Evolutionary conservation across 139 green algal species (phyloP), one percentile per base, ranked within the genome.

Genomic region (Coelastrella sp.): DNA sequence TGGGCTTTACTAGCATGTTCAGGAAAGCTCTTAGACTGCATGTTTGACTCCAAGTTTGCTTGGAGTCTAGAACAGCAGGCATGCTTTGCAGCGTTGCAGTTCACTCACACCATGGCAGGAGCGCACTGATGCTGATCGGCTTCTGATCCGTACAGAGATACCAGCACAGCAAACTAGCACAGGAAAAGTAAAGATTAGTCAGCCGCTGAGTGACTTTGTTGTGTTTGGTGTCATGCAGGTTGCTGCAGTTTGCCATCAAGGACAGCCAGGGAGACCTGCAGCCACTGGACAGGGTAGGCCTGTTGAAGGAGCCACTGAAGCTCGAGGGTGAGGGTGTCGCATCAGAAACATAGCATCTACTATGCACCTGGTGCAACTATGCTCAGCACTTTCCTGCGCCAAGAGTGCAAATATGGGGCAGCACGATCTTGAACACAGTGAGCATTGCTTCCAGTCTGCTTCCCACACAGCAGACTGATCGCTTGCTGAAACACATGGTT

Each of bases 171-270:
- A 47, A 47, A 47, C 32, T 47, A 47, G 32, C 32, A 47, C 32
- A 47, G 32, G 32, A 47, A 47, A 47, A 47, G 32, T 47, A 47
- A 47, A 47, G 32, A 47, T 47, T 47, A 47, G 32, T 47, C 32
- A 47, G 32, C 32, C 1, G 32, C 32, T 47, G 32, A 47, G 32
- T 47, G 32, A 47, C 32, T 47, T 47, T 47, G 32, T 47, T 47
- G 32, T 47, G 32, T 47, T 47, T 47, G 0, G 32, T 47, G 32
- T 71, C 64, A 10, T 16, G 7, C 92, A 95, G 95, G 88, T 82
- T 97, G 77, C 64, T 92, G 20, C 87, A 96, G 86, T 97, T 96
- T 73, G 65, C 17, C n/a, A 57, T 96, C 14, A 59, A 64, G 1
- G 92, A 95, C 61, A 64, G 68, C 5, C 58, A 90, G 16, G 91